phyloP scores from a whole-genome alignment of 2,329 filamentous ascomycete genomes.

The Corinectria fuckeliana region DNA sequence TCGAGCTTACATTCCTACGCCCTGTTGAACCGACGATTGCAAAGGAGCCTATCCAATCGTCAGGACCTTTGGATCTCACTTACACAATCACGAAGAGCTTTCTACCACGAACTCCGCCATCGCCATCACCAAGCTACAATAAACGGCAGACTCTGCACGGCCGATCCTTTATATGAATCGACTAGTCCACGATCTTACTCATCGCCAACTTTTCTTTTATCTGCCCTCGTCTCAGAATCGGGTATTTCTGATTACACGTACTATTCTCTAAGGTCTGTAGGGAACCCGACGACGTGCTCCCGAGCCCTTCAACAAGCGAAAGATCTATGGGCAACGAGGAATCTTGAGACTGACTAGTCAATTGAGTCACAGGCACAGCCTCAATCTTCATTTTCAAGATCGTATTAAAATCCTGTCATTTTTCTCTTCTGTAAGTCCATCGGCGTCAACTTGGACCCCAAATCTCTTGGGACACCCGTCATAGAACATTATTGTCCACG shows the following conservation, averaged over 20 bases:
- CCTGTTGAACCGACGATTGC: slow-evolving; percentile 2
- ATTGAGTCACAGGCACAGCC: background rate
- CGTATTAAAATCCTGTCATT: background rate
- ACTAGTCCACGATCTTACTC: slow-evolving; percentile 9
- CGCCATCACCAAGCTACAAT: slow-evolving; percentile 7
- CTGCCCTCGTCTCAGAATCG: background rate
- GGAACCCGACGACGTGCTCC: background rate
- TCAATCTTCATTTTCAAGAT: background rate
- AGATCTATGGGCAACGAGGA: background rate
- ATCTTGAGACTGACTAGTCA: background rate
- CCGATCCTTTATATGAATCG: slow-evolving; percentile 18
- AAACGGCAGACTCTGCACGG: slow-evolving; percentile 9
- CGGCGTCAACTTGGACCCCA: background rate
- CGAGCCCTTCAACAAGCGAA: background rate
- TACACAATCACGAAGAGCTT: slow-evolving; percentile 8
- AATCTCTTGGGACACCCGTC: background rate
- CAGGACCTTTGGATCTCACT: slow-evolving; percentile 4
- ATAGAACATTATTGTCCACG: background rate
- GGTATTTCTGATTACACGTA: slow-evolving; percentile 5
- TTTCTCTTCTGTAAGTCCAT: slow-evolving; percentile 4
- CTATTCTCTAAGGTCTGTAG: slow-evolving; percentile 14
- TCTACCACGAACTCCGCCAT: slow-evolving; percentile 16
- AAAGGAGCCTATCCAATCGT: background rate
- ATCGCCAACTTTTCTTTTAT: background rate
- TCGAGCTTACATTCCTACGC: slow-evolving; percentile 11